Evolutionary conservation across 2,329 filamentous ascomycete genomes (phyloP).

Genomic region (Fonsecaea pedrosoi): DNA sequence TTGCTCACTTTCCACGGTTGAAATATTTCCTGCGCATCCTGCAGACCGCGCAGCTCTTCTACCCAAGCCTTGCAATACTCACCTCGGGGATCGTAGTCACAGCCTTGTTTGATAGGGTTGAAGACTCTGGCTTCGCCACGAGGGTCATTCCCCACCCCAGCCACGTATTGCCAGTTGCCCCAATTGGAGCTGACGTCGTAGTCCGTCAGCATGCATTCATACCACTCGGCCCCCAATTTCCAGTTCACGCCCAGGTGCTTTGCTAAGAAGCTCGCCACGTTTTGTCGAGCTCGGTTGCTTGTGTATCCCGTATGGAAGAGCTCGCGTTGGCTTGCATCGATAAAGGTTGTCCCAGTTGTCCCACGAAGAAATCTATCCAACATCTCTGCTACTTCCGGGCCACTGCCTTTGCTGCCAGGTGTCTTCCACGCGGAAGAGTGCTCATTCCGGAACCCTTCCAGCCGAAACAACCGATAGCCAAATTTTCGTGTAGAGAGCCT

Average conservation of each 20-base stretch:
- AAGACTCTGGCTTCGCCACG: constrained; percentile 74
- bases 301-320: constrained; percentile 78
- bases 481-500: constrained; percentile 76
- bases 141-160: constrained; percentile 81
- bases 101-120: constrained; percentile 80
- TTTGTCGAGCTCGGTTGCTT: constrained; percentile 76
- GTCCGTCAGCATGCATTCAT: constrained; percentile 75
- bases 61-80: constrained; percentile 77
- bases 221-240: constrained; percentile 82
- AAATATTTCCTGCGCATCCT: constrained; percentile 61
- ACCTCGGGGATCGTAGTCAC: constrained; percentile 75
- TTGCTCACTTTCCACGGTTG: constrained; percentile 71
- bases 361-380: constrained; percentile 69
- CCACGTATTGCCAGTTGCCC: constrained; percentile 83
- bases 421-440: constrained; percentile 59
- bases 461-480: constrained; percentile 66
- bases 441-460: constrained; percentile 67
- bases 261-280: constrained; percentile 75
- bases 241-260: constrained; percentile 79
- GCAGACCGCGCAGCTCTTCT: constrained; percentile 66
- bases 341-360: constrained; percentile 75
- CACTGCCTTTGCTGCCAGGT: constrained; percentile 27
- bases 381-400: constrained; percentile 50
- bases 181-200: constrained; percentile 80
- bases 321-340: constrained; percentile 79